Evolutionary conservation across 2,329 filamentous ascomycete species (phyloP).

Genomic region (Metarhizium rileyi): DNA sequence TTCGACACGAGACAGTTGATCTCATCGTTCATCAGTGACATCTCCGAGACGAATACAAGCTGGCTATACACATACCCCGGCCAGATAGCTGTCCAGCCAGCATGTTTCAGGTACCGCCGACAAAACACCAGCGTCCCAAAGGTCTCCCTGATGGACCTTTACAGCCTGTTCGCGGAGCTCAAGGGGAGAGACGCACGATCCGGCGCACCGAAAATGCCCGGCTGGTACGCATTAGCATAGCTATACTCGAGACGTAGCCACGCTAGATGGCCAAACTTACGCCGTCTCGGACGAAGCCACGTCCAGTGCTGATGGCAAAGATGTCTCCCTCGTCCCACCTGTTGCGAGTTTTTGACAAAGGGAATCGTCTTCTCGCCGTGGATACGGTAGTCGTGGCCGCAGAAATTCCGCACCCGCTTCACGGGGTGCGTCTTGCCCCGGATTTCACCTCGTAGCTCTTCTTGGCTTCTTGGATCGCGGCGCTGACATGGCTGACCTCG

Average conservation of each 20-base stretch:
- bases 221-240: constrained; percentile 18
- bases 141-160: constrained; percentile 50
- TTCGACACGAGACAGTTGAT: constrained; percentile 47
- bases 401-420: constrained; percentile 73
- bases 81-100: constrained; percentile 49
- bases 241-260: not conserved
- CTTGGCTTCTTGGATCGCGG: constrained; percentile 77
- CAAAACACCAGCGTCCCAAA: constrained; percentile 54
- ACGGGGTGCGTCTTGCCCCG: constrained; percentile 66
- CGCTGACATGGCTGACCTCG: constrained; percentile 71
- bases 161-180: constrained; percentile 44
- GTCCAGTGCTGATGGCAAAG: constrained; percentile 84
- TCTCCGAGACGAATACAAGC: not conserved
- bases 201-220: constrained; percentile 37
- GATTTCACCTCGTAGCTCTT: constrained; percentile 83
- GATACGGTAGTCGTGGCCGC: constrained; percentile 79
- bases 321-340: constrained; percentile 89
- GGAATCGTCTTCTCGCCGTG: constrained; percentile 85
- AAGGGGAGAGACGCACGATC: constrained; percentile 28
- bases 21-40: constrained; percentile 18
- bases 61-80: constrained; percentile 34
- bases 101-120: constrained; percentile 51
- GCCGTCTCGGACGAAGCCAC: constrained; percentile 71
- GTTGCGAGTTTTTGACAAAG: constrained; percentile 72
- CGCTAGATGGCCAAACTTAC: constrained; percentile 29